Percentiles rank a stretch among this genome's conserved stretches.
phyloP scores from a whole-genome alignment of 345 rosid species.

The Populus deltoides region DNA sequence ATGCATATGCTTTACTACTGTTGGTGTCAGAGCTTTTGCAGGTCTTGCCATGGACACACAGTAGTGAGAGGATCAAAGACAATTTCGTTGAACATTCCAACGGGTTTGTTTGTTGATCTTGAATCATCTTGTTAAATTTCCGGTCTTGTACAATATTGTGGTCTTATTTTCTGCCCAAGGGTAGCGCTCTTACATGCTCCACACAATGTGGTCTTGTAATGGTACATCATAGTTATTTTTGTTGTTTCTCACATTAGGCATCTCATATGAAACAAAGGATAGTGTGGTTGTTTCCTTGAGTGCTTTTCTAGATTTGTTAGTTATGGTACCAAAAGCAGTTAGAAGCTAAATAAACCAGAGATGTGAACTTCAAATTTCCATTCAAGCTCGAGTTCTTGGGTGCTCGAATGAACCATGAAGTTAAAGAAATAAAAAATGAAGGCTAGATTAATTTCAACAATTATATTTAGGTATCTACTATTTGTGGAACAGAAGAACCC shows the following conservation, averaged over 20 bases:
- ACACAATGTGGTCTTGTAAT: neutral
- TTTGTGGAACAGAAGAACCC: neutral
- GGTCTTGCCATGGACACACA: constrained; percentile 76
- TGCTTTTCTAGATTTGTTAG: neutral
- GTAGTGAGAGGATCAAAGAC: constrained; percentile 78
- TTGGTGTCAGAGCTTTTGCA: constrained; percentile 74
- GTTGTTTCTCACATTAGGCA: neutral
- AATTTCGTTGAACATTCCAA: constrained; percentile 70
- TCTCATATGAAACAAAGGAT: neutral
- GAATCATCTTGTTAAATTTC: neutral
- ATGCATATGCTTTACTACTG: neutral
- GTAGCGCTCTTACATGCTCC: neutral
- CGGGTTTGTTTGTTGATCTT: constrained; percentile 49
- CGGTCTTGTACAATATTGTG: neutral
- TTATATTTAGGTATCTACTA: neutral
- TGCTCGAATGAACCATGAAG: neutral
- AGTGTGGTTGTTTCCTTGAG: neutral
- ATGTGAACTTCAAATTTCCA: neutral
- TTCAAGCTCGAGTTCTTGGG: neutral
- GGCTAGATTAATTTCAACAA: neutral
- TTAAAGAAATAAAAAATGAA: neutral
- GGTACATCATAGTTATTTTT: neutral
- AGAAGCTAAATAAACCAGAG: neutral
- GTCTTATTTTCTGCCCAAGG: neutral
- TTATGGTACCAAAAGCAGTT: neutral